Conservation (phyloP, 257 asterid genomes). For the Asclepias syriaca region DNA sequence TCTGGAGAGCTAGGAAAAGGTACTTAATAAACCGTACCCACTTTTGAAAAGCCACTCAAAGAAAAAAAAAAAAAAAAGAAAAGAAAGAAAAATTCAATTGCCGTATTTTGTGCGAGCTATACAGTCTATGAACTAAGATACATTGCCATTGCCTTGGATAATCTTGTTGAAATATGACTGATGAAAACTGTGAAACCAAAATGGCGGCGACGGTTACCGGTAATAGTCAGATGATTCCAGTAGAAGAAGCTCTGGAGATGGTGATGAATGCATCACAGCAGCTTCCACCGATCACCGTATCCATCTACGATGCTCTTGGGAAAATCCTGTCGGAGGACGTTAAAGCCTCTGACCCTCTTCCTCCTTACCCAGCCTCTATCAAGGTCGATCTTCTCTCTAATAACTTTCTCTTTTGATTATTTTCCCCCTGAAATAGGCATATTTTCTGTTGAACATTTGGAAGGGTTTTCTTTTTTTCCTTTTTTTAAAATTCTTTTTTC, state of each 20-base stretch:
- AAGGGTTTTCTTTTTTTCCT: no score
- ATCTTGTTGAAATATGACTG: slow-evolving; percentile 5
- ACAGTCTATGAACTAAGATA: no score
- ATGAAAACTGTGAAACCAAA: slow-evolving; percentile 3
- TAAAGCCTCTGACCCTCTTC: slow-evolving; percentile 82
- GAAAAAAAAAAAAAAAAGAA: no score
- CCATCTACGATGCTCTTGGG: slow-evolving; percentile 59
- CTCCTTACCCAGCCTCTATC: slow-evolving; percentile 93
- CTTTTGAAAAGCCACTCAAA: no score
- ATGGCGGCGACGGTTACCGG: slow-evolving; percentile 2
- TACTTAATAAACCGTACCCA: no score
- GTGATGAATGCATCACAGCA: slow-evolving; percentile 55
- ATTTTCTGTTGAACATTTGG: not conserved
- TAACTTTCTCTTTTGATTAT: no score
- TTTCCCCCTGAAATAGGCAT: not conserved
- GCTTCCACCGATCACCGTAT: slow-evolving; percentile 57
- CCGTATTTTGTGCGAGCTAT: no score
- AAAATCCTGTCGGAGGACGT: slow-evolving; percentile 79
- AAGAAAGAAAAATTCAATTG: no score
- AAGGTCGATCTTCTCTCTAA: slow-evolving; percentile 40
- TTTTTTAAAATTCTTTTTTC: no score
- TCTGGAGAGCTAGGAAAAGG: no score
- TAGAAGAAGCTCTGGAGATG: slow-evolving; percentile 55
- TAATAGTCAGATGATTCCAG: slow-evolving; percentile 41
- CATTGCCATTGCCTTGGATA: not conserved